Percentiles rank a stretch among this genome's conserved stretches.
Conservation (phyloP, 768 basidiomycete species). For the Lentinula detonsa region DNA sequence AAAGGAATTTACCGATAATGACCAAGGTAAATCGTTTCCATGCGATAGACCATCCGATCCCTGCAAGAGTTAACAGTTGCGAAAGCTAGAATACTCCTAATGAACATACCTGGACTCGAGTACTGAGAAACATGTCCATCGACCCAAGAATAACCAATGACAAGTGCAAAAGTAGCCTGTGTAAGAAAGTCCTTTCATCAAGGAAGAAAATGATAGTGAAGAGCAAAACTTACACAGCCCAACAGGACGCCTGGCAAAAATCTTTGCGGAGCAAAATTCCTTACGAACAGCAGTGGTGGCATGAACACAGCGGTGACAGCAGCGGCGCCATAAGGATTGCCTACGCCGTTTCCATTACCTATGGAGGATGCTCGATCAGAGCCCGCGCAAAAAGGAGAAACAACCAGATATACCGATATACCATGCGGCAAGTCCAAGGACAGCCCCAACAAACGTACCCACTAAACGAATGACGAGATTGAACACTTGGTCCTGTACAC, state of each 20-base stretch:
- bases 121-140: constrained; percentile 41
- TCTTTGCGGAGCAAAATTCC: constrained; percentile 39
- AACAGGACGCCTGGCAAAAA: constrained; percentile 31
- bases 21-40: constrained; percentile 49
- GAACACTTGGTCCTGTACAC: constrained; percentile 39
- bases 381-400: background rate
- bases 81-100: background rate
- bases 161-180: constrained; percentile 35
- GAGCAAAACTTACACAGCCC: constrained; percentile 23
- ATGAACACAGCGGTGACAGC: constrained; percentile 40
- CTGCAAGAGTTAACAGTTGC: background rate
- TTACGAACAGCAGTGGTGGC: constrained; percentile 41
- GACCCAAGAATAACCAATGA: constrained; percentile 40
- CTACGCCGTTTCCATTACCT: constrained; percentile 39
- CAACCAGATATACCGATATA: constrained; percentile 29
- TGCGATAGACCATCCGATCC: constrained; percentile 42
- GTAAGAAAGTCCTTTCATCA: background rate
- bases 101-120: constrained; percentile 34
- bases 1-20: constrained; percentile 32
- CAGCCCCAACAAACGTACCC: constrained; percentile 38
- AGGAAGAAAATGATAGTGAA: background rate
- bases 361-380: background rate
- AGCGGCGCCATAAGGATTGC: constrained; percentile 49
- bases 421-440: constrained; percentile 43
- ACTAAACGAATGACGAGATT: constrained; percentile 39